Evolutionary conservation across 495 filamentous ascomycete species (phyloP).

Genomic region (Daldinia vernicosa): DNA sequence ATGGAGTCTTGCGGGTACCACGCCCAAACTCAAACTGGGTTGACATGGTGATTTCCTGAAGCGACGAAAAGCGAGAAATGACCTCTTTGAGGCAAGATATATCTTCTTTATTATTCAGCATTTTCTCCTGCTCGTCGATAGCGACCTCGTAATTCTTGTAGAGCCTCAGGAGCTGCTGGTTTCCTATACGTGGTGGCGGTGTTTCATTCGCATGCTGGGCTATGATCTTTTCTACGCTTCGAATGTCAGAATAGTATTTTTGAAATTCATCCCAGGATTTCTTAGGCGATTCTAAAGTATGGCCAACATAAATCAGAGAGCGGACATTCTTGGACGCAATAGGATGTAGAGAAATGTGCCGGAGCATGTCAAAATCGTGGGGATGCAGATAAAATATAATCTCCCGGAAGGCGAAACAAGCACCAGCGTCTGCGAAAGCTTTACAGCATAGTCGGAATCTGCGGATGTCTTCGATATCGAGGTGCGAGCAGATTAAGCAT

Average conservation of each 20-base stretch:
- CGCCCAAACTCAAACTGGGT: slow-evolving; percentile 1
- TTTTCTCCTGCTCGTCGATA: slow-evolving; percentile 14
- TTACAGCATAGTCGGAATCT: slow-evolving; percentile 31
- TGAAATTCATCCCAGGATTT: slow-evolving; percentile 5
- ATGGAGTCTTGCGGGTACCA: slow-evolving; percentile 8
- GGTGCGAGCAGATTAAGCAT: slow-evolving; percentile 29
- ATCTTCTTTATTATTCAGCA: slow-evolving; percentile 12
- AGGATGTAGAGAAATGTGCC: slow-evolving; percentile 37
- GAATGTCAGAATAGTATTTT: not conserved
- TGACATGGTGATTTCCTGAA: slow-evolving; percentile 24
- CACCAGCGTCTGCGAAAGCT: slow-evolving; percentile 30
- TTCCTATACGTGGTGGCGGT: not conserved
- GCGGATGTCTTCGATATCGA: slow-evolving; percentile 28
- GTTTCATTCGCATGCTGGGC: not conserved
- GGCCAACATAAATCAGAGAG: slow-evolving; percentile 29
- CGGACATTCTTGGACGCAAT: slow-evolving; percentile 29
- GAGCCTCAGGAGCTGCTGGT: not conserved
- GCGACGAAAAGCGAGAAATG: slow-evolving; percentile 18
- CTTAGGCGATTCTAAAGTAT: slow-evolving; percentile 6
- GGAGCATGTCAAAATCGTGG: slow-evolving; percentile 22
- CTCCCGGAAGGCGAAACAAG: slow-evolving; percentile 34
- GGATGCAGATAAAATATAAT: slow-evolving; percentile 44
- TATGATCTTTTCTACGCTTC: not conserved
- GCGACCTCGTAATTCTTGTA: slow-evolving; percentile 22
- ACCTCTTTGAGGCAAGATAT: slow-evolving; percentile 25